Conservation (phyloP, 345 rosid genomes). For the Populus simonii region DNA sequence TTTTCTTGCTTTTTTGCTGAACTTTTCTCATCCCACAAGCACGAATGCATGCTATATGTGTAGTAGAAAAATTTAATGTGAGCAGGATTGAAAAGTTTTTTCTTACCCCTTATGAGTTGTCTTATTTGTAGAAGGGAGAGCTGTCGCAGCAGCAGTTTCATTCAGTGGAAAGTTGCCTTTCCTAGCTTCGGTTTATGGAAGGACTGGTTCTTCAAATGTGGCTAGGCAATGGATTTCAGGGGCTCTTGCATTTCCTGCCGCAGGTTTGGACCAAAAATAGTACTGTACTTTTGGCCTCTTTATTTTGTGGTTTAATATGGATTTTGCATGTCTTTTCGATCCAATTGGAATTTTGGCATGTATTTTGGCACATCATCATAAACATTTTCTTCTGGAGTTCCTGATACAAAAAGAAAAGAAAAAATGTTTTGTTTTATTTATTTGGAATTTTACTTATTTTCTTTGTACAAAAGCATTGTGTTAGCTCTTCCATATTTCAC, state of each 20-base stretch:
- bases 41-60: not conserved
- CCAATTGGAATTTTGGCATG: not conserved
- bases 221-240: slow-evolving; percentile 76
- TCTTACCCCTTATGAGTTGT: not conserved
- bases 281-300: not conserved
- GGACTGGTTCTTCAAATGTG: slow-evolving; percentile 45
- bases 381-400: not conserved
- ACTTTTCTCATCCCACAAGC: not conserved
- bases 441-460: not conserved
- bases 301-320: not conserved
- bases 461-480: not conserved
- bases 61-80: not conserved
- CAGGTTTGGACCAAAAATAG: slow-evolving; percentile 54
- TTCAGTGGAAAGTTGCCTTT: slow-evolving; percentile 48
- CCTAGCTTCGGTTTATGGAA: slow-evolving; percentile 46
- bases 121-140: slow-evolving; percentile 53
- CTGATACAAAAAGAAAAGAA: not conserved
- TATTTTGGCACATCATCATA: no score
- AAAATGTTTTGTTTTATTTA: not conserved
- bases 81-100: not conserved
- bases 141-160: slow-evolving; percentile 61
- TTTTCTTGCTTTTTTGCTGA: not conserved
- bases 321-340: not conserved
- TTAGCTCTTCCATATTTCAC: not conserved
- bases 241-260: slow-evolving; percentile 73